Evolutionary conservation across 108 stramenopile genomes (phyloP).

Genomic region (Cylindrotheca fusiformis): DNA sequence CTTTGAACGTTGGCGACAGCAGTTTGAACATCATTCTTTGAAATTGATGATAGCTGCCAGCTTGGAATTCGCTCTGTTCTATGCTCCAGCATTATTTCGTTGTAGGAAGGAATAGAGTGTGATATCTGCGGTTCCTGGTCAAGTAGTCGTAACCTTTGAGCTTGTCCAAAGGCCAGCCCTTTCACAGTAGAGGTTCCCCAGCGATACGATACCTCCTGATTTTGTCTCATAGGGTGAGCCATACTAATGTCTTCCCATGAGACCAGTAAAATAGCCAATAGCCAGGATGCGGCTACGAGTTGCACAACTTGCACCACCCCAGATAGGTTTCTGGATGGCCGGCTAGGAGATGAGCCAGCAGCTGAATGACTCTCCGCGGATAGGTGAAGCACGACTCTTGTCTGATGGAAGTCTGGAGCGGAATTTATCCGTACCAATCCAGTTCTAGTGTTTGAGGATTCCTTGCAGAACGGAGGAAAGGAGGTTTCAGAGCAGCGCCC

Average conservation of each 20-base stretch:
- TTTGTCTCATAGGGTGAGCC: constrained; percentile 22
- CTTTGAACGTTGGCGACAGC: constrained; percentile 42
- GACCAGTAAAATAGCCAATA: constrained; percentile 8
- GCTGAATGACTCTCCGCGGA: too few relatives aligned
- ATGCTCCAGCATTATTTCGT: constrained; percentile 81
- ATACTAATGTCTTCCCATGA: constrained; percentile 30
- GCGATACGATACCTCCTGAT: constrained; percentile 1
- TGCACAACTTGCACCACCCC: background rate
- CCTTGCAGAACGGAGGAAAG: too few relatives aligned
- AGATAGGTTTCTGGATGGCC: too few relatives aligned
- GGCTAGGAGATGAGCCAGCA: too few relatives aligned
- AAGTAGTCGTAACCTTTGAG: constrained; percentile 8
- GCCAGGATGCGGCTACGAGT: constrained; percentile 15
- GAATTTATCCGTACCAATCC: too few relatives aligned
- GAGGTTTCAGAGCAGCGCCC: too few relatives aligned
- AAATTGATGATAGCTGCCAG: constrained; percentile 35
- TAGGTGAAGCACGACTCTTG: too few relatives aligned
- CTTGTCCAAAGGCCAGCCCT: constrained; percentile 23
- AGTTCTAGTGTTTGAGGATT: too few relatives aligned
- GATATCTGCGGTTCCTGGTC: constrained; percentile 1
- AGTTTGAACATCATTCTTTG: constrained; percentile 34
- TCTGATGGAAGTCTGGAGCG: too few relatives aligned
- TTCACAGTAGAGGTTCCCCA: constrained; percentile 23
- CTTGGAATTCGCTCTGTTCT: constrained; percentile 52
- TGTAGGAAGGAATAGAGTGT: constrained; percentile 54